phyloP scores from a whole-genome alignment of 1,284 basidiomycete genomes.

The Cerrena zonata region DNA sequence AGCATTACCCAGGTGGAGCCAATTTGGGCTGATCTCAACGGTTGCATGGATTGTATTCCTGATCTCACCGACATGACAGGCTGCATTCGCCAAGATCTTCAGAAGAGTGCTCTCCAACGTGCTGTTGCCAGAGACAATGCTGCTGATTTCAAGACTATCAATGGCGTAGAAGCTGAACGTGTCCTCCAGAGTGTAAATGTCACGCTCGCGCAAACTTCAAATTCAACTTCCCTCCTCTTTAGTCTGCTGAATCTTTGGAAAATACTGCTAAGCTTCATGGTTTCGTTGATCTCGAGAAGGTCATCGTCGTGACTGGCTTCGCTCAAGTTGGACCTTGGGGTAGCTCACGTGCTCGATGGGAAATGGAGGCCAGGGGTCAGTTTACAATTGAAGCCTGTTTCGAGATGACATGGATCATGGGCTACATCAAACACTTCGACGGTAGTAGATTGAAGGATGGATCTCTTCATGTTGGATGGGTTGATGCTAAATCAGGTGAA shows the following conservation, averaged over 20 bases:
- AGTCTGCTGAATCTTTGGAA: slow-evolving; percentile 58
- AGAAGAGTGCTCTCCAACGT: slow-evolving; percentile 86
- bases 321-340: slow-evolving; percentile 99
- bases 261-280: slow-evolving; percentile 77
- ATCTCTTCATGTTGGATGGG: slow-evolving; percentile 93
- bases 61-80: slow-evolving; percentile 89
- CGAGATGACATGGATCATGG: slow-evolving; percentile 99
- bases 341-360: slow-evolving; percentile 96
- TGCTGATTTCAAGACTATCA: slow-evolving; percentile 87
- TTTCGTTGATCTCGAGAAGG: slow-evolving; percentile 90
- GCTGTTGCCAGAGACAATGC: slow-evolving; percentile 92
- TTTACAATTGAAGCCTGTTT: slow-evolving; percentile 96
- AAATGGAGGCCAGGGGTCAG: slow-evolving; percentile 93
- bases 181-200: slow-evolving; percentile 90
- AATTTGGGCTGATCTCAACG: slow-evolving; percentile 96
- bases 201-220: slow-evolving; percentile 94
- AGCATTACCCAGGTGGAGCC: slow-evolving; percentile 99
- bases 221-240: slow-evolving; percentile 85
- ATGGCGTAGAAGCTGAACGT: slow-evolving; percentile 89
- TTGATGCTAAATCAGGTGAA: slow-evolving; percentile 89
- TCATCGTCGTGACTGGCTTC: slow-evolving; percentile 89
- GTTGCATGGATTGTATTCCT: slow-evolving; percentile 93
- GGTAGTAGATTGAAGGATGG: slow-evolving; percentile 92
- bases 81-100: slow-evolving; percentile 76
- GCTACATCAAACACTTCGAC: slow-evolving; percentile 96